A percentile compares a stretch with the other conserved stretches of the same genome.
Conservation (phyloP, 2,329 filamentous ascomycete genomes). For the Aspergillus alliaceus region DNA sequence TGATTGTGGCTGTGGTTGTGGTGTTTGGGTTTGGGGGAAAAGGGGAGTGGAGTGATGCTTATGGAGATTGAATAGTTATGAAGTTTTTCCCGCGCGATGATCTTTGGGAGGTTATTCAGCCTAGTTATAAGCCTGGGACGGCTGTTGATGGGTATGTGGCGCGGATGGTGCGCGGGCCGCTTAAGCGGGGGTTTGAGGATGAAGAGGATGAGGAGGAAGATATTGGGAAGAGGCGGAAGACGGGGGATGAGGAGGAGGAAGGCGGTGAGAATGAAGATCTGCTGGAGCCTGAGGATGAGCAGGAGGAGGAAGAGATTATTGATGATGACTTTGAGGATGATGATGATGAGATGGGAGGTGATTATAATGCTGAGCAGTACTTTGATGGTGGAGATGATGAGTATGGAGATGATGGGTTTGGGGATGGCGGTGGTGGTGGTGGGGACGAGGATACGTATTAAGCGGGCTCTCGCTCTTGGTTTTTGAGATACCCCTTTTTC, state of each 20-base stretch:
- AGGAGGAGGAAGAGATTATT: conserved; percentile 51
- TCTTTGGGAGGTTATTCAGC: conserved; percentile 56
- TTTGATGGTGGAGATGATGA: conserved; percentile 60
- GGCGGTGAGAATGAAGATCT: conserved; percentile 36
- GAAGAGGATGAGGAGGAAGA: conserved; percentile 42
- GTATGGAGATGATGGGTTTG: conserved; percentile 56
- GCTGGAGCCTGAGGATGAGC: conserved; percentile 46
- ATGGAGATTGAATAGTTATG: conserved; percentile 43
- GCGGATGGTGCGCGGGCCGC: conserved; percentile 14
- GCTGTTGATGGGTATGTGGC: conserved; percentile 30
- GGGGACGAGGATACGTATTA: conserved; percentile 48
- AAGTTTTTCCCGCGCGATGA: conserved; percentile 58
- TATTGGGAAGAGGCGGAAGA: conserved; percentile 31
- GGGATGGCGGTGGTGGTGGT: conserved; percentile 54
- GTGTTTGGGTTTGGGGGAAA: too few species aligned
- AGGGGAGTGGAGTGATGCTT: neutral
- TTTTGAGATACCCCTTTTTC: conserved; percentile 32
- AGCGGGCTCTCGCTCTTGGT: conserved; percentile 9
- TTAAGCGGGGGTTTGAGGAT: conserved; percentile 45
- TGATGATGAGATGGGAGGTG: conserved; percentile 58
- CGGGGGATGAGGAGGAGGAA: conserved; percentile 34
- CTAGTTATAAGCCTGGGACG: conserved; percentile 39
- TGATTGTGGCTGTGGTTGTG: too few species aligned
- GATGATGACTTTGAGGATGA: conserved; percentile 63
- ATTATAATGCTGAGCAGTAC: conserved; percentile 66